These are phyloP conservation scores for Escovopsis sp. DNA, from an alignment of 2,329 filamentous ascomycete genomes.

Conservation along the genomic window DNA sequence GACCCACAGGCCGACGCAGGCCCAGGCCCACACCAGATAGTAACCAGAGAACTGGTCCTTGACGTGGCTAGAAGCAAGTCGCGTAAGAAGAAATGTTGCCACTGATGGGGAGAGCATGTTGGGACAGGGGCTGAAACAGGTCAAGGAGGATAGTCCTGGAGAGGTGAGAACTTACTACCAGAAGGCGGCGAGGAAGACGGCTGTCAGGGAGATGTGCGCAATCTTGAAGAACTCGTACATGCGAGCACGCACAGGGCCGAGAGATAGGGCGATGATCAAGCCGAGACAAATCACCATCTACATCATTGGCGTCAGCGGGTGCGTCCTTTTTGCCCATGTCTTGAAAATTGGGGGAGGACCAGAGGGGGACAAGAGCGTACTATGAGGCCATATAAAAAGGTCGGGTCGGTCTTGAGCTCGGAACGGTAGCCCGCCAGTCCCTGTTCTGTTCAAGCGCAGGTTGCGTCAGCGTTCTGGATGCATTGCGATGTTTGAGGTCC, in stretches of 20 bases:
- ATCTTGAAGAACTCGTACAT: conserved; percentile 30
- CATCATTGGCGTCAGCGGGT: neutral
- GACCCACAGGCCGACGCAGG: conserved; percentile 27
- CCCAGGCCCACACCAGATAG: conserved; percentile 18
- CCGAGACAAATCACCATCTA: conserved; percentile 5
- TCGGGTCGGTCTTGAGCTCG: conserved; percentile 2
- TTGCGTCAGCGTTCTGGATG: too few species aligned
- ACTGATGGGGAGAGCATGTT: neutral
- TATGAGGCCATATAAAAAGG: conserved; percentile 4
- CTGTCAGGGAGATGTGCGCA: conserved; percentile 29
- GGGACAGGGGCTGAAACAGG: neutral
- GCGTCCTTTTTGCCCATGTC: neutral
- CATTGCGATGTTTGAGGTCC: too few species aligned
- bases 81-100: neutral
- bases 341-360: too few species aligned
- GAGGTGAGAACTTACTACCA: conserved; percentile 23
- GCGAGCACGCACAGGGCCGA: conserved; percentile 4
- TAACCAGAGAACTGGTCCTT: conserved; percentile 7
- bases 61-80: conserved; percentile 6
- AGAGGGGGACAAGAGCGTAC: too few species aligned
- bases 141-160: neutral
- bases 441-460: conserved; percentile 2
- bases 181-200: conserved; percentile 28
- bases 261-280: conserved; percentile 2
- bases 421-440: conserved; percentile 5